A percentile compares a stretch with the other conserved stretches of the same genome.
Evolutionary conservation across 768 basidiomycete genomes (phyloP).

Genomic region (Phylloporus scabripes): DNA sequence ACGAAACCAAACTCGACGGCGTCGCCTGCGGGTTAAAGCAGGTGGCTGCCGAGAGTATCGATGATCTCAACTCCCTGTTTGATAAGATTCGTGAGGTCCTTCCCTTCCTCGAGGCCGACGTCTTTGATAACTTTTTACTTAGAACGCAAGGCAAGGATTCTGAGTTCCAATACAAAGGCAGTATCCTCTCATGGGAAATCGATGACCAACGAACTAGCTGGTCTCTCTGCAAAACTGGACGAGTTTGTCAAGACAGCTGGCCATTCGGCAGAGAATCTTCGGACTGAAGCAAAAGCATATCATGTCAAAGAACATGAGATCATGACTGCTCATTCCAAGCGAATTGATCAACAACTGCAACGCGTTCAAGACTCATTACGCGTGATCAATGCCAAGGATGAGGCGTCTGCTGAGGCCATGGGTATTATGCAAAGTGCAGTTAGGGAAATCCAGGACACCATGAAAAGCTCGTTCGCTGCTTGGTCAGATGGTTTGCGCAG

Average conservation of each 20-base stretch:
- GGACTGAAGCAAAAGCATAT: constrained; percentile 51
- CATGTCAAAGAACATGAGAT: constrained; percentile 52
- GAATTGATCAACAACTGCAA: constrained; percentile 54
- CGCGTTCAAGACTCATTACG: constrained; percentile 48
- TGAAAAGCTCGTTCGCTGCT: constrained; percentile 46
- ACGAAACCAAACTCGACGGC: constrained; percentile 63
- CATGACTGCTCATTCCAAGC: constrained; percentile 43
- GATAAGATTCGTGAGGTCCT: constrained; percentile 70
- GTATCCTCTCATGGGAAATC: constrained; percentile 59
- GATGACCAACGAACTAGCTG: constrained; percentile 48
- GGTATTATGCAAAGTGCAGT: constrained; percentile 43
- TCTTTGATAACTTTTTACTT: constrained; percentile 9
- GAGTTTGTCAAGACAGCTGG: constrained; percentile 55
- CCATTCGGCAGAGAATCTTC: constrained; percentile 49
- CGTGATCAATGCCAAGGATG: constrained; percentile 52
- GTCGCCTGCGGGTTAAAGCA: constrained; percentile 67
- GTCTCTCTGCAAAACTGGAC: constrained; percentile 53
- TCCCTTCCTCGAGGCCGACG: not conserved
- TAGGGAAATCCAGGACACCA: constrained; percentile 46
- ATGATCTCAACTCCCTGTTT: constrained; percentile 67
- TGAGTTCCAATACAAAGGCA: constrained; percentile 59
- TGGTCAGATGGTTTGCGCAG: constrained; percentile 53
- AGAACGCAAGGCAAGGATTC: constrained; percentile 71
- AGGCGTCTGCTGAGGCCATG: constrained; percentile 49
- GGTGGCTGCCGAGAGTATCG: constrained; percentile 60